These are phyloP conservation scores for Podospora appendiculata DNA, from an alignment of 495 filamentous ascomycete species.

Conservation along the genomic window DNA sequence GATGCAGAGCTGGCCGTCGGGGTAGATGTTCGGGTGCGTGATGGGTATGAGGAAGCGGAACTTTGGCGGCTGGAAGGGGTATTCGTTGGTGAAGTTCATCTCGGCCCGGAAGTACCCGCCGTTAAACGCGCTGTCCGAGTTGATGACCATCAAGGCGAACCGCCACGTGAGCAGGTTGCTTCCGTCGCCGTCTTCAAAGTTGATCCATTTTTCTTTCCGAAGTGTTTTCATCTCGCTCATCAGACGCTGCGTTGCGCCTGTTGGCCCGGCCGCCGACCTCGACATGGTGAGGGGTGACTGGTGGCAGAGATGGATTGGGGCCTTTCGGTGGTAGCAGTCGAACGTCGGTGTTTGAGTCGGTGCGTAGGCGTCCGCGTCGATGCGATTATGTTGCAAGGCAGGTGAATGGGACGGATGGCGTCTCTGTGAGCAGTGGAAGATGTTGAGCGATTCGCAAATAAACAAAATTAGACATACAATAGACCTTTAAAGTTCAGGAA, in stretches of 20 bases:
- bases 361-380: too few species aligned
- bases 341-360: too few species aligned
- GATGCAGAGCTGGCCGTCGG: constrained; percentile 86
- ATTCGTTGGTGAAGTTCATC: constrained; percentile 83
- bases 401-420: too few species aligned
- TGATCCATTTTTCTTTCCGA: constrained; percentile 83
- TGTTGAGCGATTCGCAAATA: neutral
- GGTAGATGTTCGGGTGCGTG: constrained; percentile 91
- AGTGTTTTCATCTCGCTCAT: constrained; percentile 85
- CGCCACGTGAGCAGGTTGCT: constrained; percentile 80
- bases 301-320: too few species aligned
- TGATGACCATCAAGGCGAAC: constrained; percentile 83
- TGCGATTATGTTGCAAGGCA: too few species aligned
- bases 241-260: constrained; percentile 67
- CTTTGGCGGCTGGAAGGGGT: constrained; percentile 86
- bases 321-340: neutral
- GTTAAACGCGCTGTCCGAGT: constrained; percentile 83
- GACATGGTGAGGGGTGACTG: constrained; percentile 6
- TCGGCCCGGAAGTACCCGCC: constrained; percentile 86
- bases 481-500: neutral
- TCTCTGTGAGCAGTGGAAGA: too few species aligned
- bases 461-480: too few species aligned
- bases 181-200: constrained; percentile 65
- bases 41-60: constrained; percentile 76
- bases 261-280: constrained; percentile 6